Evolutionary conservation across 495 filamentous ascomycete species (phyloP).

Genomic region (Penicillium angulare): DNA sequence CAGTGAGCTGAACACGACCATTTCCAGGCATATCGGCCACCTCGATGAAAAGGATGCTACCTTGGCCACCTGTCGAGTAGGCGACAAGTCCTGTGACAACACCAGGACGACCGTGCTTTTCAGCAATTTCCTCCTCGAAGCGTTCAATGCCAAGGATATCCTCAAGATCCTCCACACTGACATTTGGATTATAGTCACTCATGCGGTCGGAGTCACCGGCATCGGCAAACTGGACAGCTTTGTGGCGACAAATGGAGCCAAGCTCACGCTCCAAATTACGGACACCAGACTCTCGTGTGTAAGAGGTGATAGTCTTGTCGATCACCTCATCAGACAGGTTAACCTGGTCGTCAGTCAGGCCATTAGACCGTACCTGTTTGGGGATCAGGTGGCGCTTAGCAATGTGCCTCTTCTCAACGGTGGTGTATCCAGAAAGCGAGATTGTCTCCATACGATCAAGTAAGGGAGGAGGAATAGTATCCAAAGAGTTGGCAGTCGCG

Average conservation of each 20-base stretch:
- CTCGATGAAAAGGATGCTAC: slow-evolving; percentile 97
- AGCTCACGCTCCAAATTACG: slow-evolving; percentile 96
- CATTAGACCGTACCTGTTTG: slow-evolving; percentile 84
- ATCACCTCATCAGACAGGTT: slow-evolving; percentile 77
- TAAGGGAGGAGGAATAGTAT: slow-evolving; percentile 93
- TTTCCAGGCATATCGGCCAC: slow-evolving; percentile 95
- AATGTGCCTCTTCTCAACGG: slow-evolving; percentile 96
- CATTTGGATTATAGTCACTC: slow-evolving; percentile 68
- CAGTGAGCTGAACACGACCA: slow-evolving; percentile 92
- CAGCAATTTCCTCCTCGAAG: slow-evolving; percentile 94
- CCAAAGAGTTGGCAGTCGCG: slow-evolving; percentile 94
- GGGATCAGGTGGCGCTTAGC: slow-evolving; percentile 90
- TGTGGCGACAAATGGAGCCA: slow-evolving; percentile 88
- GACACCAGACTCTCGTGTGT: slow-evolving; percentile 97
- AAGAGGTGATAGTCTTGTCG: slow-evolving; percentile 90
- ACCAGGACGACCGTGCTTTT: slow-evolving; percentile 81
- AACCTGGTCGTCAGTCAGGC: slow-evolving; percentile 71
- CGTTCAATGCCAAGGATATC: slow-evolving; percentile 89
- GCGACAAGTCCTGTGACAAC: slow-evolving; percentile 97
- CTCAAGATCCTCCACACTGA: slow-evolving; percentile 79
- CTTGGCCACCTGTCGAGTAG: slow-evolving; percentile 90
- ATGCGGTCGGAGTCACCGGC: slow-evolving; percentile 73
- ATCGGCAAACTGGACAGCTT: slow-evolving; percentile 92
- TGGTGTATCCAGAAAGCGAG: slow-evolving; percentile 89
- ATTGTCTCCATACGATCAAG: slow-evolving; percentile 98